Evolutionary conservation across 208 protist genomes (phyloP).

Genomic region (Cochliopodium minus): DNA sequence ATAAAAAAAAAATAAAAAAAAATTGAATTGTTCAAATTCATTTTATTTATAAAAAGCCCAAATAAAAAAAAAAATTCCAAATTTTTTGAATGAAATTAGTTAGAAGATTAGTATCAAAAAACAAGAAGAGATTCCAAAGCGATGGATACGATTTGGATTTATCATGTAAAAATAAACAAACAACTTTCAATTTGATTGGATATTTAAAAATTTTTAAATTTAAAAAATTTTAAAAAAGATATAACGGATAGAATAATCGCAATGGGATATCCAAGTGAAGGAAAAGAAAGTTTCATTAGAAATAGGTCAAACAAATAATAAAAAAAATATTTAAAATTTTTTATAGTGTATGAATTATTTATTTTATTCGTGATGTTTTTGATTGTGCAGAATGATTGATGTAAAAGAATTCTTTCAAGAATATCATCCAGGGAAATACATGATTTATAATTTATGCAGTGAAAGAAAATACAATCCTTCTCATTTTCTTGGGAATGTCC

Average conservation of each 20-base stretch:
- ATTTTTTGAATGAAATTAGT: not conserved
- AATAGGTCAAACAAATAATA: no score
- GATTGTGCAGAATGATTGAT: conserved; percentile 35
- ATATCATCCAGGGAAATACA: conserved; percentile 30
- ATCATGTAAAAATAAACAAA: conserved; percentile 44
- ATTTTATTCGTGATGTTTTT: no score
- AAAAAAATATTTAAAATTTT: no score
- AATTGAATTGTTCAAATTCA: no score
- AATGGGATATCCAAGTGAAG: not conserved
- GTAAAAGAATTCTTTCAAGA: conserved; percentile 46
- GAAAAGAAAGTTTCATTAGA: not conserved
- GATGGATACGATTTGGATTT: conserved; percentile 76
- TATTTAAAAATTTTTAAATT: not conserved
- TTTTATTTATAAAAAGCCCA: no score
- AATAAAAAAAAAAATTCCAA: no score
- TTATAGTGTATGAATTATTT: no score
- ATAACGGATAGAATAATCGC: not conserved
- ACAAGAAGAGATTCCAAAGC: conserved; percentile 60
- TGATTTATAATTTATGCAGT: conserved; percentile 54
- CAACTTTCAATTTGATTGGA: not conserved
- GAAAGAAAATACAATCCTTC: conserved; percentile 38
- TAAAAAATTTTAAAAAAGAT: not conserved
- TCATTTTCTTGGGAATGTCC: conserved; percentile 37
- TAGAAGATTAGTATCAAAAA: conserved; percentile 48
- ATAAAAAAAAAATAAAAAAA: no score